Evolutionary conservation across 164 flowering plant species (phyloP).

Genomic region (Amborella trichopoda): DNA sequence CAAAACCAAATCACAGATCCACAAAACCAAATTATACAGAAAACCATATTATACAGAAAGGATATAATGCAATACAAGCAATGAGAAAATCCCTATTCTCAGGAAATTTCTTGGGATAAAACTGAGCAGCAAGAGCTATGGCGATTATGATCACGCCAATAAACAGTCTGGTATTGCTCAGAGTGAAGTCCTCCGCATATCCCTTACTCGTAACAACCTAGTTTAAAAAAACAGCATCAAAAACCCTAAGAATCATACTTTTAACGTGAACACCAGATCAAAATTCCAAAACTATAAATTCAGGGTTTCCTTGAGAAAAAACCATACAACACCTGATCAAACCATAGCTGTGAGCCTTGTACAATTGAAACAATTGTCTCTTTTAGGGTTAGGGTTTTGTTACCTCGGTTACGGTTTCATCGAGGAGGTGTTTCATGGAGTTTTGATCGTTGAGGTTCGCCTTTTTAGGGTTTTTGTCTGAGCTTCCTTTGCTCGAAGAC

Average conservation of each 20-base stretch:
- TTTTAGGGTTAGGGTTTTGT: neutral
- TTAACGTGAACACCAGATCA: too few species aligned
- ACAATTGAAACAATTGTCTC: too few species aligned
- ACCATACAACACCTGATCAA: too few species aligned
- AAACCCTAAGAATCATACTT: too few species aligned
- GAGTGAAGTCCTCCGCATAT: slow-evolving; percentile 62
- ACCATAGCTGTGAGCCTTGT: too few species aligned
- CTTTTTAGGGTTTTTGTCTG: slow-evolving; percentile 62
- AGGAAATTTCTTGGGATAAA: slow-evolving; percentile 89
- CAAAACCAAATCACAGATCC: neutral
- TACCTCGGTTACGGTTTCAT: slow-evolving; percentile 86
- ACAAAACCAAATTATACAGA: neutral
- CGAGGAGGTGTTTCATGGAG: slow-evolving; percentile 82
- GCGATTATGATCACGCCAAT: slow-evolving; percentile 54
- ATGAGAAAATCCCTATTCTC: slow-evolving; percentile 66
- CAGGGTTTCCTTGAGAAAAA: too few species aligned
- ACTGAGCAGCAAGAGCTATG: slow-evolving; percentile 81
- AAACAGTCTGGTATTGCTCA: slow-evolving; percentile 66
- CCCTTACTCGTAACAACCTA: slow-evolving; percentile 73
- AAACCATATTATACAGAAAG: slow-evolving; percentile 20
- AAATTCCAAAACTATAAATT: too few species aligned
- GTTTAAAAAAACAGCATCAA: too few species aligned
- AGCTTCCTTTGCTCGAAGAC: too few species aligned
- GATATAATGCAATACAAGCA: slow-evolving; percentile 82
- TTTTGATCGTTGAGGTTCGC: slow-evolving; percentile 74